Conservation (phyloP, 306 rosid genomes). For the Fagus crenata region DNA sequence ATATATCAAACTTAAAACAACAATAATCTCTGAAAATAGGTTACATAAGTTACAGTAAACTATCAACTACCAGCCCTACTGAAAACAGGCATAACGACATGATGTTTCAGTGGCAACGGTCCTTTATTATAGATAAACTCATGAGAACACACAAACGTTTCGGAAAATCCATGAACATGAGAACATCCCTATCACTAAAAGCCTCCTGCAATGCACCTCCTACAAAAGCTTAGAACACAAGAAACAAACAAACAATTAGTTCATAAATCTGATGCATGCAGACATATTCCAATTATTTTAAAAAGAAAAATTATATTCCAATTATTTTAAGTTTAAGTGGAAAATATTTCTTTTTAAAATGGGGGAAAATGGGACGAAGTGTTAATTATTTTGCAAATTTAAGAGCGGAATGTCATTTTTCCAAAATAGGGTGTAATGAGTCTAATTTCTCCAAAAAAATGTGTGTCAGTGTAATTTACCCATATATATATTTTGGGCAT, state of each 20-base stretch:
- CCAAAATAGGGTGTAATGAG: no score
- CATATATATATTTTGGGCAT: no score
- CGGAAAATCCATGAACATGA: no score
- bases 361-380: no score
- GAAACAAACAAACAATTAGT: background rate
- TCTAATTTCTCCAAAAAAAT: no score
- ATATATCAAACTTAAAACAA: background rate
- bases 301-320: no score
- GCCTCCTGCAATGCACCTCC: background rate
- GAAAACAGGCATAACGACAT: background rate
- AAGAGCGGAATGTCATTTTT: no score
- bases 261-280: background rate
- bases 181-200: background rate
- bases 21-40: background rate
- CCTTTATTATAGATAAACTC: background rate
- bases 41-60: background rate
- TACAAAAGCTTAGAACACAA: background rate
- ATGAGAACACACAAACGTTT: background rate
- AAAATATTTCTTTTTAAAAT: no score
- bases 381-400: no score
- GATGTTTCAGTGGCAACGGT: background rate
- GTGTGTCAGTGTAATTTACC: no score
- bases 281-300: no score
- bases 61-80: background rate
- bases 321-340: no score